Conservation (phyloP, 2,329 filamentous ascomycete genomes). For the Phaeosphaeria sp. region DNA sequence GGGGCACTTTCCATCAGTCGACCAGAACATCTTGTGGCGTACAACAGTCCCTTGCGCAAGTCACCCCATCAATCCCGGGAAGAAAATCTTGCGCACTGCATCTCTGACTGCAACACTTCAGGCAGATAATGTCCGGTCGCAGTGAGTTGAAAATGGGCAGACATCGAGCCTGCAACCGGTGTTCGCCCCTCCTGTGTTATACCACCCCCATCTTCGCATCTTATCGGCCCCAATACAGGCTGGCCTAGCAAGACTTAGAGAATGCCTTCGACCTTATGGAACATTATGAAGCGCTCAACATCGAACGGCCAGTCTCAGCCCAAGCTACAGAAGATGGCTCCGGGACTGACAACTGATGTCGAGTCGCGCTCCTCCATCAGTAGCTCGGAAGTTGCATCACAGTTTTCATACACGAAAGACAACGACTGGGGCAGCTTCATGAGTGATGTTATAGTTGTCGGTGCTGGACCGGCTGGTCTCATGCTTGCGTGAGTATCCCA, state of each 20-base stretch:
- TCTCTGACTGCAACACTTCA: constrained; percentile 7
- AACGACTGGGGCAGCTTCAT: constrained; percentile 42
- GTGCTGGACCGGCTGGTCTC: constrained; percentile 51
- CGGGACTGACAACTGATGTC: constrained; percentile 34
- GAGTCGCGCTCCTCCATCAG: constrained; percentile 32
- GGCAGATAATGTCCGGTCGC: constrained; percentile 10
- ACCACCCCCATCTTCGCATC: constrained; percentile 39
- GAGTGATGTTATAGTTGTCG: constrained; percentile 51
- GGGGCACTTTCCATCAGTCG: constrained; percentile 19
- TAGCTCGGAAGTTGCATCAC: constrained; percentile 27
- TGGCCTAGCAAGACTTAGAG: constrained; percentile 26
- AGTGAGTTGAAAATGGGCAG: constrained; percentile 35
- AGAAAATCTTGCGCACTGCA: constrained; percentile 22
- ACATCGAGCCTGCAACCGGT: constrained; percentile 25
- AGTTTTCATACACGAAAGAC: constrained; percentile 21
- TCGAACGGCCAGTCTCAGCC: constrained; percentile 29
- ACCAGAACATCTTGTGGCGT: constrained; percentile 17
- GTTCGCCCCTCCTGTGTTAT: constrained; percentile 20
- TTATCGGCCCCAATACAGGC: constrained; percentile 18
- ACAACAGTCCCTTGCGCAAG: constrained; percentile 20
- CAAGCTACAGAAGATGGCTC: constrained; percentile 45
- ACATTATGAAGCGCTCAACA: constrained; percentile 43
- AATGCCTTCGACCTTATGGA: constrained; percentile 43
- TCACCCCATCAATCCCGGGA: constrained; percentile 32
- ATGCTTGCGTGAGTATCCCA: constrained; percentile 49